phyloP scores from a whole-genome alignment of 2,329 filamentous ascomycete species.

The Exutisphaerella laricina region DNA sequence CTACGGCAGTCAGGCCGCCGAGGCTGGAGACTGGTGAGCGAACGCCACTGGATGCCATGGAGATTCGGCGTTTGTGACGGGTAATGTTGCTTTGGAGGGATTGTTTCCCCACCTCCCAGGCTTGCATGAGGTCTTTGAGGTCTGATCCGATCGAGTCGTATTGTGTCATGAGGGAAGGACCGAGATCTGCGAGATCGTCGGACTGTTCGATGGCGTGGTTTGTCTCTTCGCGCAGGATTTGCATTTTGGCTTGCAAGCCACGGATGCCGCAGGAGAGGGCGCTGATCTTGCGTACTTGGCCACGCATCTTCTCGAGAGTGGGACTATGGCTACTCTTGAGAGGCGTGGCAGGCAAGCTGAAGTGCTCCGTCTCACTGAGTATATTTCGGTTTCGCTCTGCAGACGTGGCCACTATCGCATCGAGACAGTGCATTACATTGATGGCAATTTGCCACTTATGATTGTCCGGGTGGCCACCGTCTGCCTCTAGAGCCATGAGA shows the following conservation, averaged over 20 bases:
- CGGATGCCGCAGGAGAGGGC: conserved; percentile 85
- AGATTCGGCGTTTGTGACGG: conserved; percentile 61
- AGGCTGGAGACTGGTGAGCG: conserved; percentile 50
- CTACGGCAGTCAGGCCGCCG: conserved; percentile 56
- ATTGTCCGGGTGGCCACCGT: conserved; percentile 70
- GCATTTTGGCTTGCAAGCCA: conserved; percentile 89
- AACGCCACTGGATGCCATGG: conserved; percentile 43
- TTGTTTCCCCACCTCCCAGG: conserved; percentile 62
- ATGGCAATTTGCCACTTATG: conserved; percentile 71
- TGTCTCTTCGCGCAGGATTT: conserved; percentile 84
- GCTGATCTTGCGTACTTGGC: conserved; percentile 81
- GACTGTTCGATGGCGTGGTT: conserved; percentile 71
- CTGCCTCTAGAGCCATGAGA: conserved; percentile 79
- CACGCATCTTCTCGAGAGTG: conserved; percentile 74
- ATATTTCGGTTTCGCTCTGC: conserved; percentile 63
- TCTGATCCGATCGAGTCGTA: conserved; percentile 94
- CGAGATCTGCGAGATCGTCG: conserved; percentile 56
- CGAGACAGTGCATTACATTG: conserved; percentile 65
- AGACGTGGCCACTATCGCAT: conserved; percentile 55
- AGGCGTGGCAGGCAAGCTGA: conserved; percentile 49
- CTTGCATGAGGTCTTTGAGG: conserved; percentile 54
- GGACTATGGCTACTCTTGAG: conserved; percentile 55
- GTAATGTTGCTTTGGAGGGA: conserved; percentile 76
- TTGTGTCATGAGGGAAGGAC: conserved; percentile 72
- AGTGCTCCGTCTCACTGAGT: conserved; percentile 68